Conservation (phyloP, 202 grass and related monocot genomes). For the Schoenoplectus tabernaemontani region DNA sequence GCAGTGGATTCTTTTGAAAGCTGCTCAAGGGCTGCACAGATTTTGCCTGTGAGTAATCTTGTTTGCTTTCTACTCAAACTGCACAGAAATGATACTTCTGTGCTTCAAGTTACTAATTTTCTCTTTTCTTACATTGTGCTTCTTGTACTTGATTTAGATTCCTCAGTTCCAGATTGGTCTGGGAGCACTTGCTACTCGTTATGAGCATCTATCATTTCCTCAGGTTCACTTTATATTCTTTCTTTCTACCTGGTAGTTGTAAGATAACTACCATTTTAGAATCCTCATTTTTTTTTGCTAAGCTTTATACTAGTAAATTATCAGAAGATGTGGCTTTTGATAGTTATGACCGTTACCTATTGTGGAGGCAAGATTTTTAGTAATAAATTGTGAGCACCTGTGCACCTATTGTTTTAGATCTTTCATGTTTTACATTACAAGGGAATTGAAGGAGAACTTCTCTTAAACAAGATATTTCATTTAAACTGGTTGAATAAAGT, state of each 20-base stretch:
- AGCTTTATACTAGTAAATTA: background rate
- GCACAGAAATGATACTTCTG: background rate
- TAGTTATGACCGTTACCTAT: background rate
- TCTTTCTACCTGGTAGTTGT: background rate
- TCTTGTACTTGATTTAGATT: conserved; percentile 40
- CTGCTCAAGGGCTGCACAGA: conserved; percentile 84
- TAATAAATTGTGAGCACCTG: background rate
- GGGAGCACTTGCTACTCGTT: conserved; percentile 61
- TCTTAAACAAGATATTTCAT: background rate
- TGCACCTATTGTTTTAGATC: background rate
- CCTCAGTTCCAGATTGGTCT: conserved; percentile 93
- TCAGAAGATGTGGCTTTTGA: background rate
- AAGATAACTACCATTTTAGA: background rate
- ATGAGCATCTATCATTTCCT: conserved; percentile 61
- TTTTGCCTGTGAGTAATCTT: conserved; percentile 63
- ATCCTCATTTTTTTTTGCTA: background rate
- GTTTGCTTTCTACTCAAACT: background rate
- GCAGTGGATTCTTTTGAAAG: conserved; percentile 74
- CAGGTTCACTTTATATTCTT: conserved; percentile 48
- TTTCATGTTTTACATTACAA: background rate
- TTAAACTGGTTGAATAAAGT: conserved; percentile 6
- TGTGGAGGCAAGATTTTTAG: background rate
- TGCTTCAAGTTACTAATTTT: conserved; percentile 9
- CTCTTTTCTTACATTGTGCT: conserved; percentile 27
- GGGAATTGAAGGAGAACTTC: background rate